Evolutionary conservation across 1,284 basidiomycete genomes (phyloP).

Genomic region (Caloboletus firmus): DNA sequence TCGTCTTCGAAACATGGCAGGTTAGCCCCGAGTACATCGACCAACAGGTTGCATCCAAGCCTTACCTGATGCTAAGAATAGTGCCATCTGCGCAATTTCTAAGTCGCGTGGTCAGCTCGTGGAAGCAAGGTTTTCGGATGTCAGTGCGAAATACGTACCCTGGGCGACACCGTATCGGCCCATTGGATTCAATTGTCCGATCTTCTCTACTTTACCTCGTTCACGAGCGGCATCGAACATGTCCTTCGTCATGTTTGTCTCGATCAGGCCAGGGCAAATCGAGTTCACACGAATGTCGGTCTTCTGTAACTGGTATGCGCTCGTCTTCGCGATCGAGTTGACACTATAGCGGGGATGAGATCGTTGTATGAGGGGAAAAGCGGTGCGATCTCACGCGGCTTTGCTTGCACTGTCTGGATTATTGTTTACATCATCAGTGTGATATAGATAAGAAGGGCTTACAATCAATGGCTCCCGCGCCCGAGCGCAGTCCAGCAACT

Average conservation of each 20-base stretch:
- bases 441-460: conserved; percentile 30
- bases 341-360: conserved; percentile 49
- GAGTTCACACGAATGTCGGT: conserved; percentile 88
- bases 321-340: conserved; percentile 82
- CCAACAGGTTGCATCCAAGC: neutral
- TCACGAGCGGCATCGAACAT: conserved; percentile 78
- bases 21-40: conserved; percentile 12
- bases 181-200: conserved; percentile 86
- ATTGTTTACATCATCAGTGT: conserved; percentile 11
- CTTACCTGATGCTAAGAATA: conserved; percentile 87
- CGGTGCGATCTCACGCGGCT: conserved; percentile 64
- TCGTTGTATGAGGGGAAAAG: conserved; percentile 1
- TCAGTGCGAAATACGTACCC: conserved; percentile 45
- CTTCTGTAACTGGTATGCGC: conserved; percentile 77
- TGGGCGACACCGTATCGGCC: conserved; percentile 77
- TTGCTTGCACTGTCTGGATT: conserved; percentile 82
- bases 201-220: conserved; percentile 69
- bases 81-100: conserved; percentile 83
- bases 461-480: conserved; percentile 87
- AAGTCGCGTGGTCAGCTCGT: conserved; percentile 23
- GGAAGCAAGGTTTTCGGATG: conserved; percentile 7
- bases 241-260: conserved; percentile 81
- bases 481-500: conserved; percentile 86
- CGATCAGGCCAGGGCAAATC: conserved; percentile 89
- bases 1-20: conserved; percentile 56